phyloP scores from a whole-genome alignment of 371 early-diverging fungal genomes.

The Chytridiales sp. region DNA sequence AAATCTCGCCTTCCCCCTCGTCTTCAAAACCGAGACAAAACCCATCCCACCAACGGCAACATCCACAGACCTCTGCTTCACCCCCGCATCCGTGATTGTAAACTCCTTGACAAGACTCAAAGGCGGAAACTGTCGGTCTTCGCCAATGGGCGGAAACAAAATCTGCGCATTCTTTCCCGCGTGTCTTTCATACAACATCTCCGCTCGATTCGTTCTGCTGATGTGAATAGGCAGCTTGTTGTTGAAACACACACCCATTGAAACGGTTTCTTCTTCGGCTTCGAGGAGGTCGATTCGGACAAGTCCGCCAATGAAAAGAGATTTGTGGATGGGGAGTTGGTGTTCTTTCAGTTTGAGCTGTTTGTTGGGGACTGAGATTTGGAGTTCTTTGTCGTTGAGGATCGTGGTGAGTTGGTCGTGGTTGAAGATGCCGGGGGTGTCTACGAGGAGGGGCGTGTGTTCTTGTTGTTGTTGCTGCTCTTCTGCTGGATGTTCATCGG shows the following conservation, averaged over 20 bases:
- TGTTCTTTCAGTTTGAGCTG: neutral
- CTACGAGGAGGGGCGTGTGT: conserved; percentile 7
- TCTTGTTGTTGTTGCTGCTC: too few relatives aligned
- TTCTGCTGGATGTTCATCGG: neutral
- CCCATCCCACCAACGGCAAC: neutral
- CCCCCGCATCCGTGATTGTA: neutral
- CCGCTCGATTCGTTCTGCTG: neutral
- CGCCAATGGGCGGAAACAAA: neutral
- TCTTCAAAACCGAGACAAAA: neutral
- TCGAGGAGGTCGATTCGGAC: conserved; percentile 10
- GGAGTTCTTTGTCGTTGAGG: conserved; percentile 19
- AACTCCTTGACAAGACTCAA: neutral
- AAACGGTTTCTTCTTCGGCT: neutral
- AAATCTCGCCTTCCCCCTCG: neutral
- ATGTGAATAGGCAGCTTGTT: neutral
- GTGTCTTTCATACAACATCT: neutral
- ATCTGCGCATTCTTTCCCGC: neutral
- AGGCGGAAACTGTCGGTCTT: neutral
- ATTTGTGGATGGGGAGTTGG: neutral
- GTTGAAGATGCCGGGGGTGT: conserved; percentile 30
- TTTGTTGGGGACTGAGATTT: conserved; percentile 8
- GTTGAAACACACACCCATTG: neutral
- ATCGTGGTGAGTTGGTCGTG: conserved; percentile 17
- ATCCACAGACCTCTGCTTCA: neutral
- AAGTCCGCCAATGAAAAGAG: conserved; percentile 29